Base-by-base conservation (phyloP, 2,329 filamentous ascomycete genomes). In the Trichoderma afroharzianum region DNA sequence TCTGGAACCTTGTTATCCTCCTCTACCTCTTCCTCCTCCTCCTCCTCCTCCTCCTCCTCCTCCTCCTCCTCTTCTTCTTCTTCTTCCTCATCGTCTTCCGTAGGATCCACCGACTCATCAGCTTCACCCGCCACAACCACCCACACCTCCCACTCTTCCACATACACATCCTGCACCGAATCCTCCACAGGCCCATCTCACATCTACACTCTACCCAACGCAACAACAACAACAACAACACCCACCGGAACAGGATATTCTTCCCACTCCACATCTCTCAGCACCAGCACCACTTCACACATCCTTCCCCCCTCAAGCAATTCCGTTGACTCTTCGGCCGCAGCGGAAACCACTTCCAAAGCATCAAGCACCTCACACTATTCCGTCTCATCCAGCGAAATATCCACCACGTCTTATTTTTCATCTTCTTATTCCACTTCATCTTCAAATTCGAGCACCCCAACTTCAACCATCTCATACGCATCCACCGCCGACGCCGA, bases 401-500 rank as follows among this genome's bases (percentile, higher is more conserved):
- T 28, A 4, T 61, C 36, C 11, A 30, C 33, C 11, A 30, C 21
- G 4, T 18, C 32, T 21, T 43, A 43, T 43, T 15, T 6, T 12
- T 30, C 53, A 1, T 15, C 33, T 43, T n/a, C 30, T 2, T n/a
- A 4, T 36, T 36, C 33, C 33, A 36, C 33, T 15, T 18, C 32
- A 3, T 26, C 66, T 4, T 50, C 66, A 2, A n/a, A 26, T 21
- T 39, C 55, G 7, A 21, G 21, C 18, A 66, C 15, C 33, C 24
- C 58, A 4, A 36, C 15, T 3, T 74, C 72, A 12, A 73, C 74
- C 3, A 50, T 73, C 36, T 43, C 32, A 12, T 68, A 58, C 39
- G 59, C 28, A 5, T 75, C 75, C 36, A 71, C 72, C n/a, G 72
- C 75, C 30, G 58, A 53, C 43, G 71, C 67, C 14, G 55, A 53